phyloP scores from a whole-genome alignment of 2,329 filamentous ascomycete genomes.

The Neophaeococcomyces mojaviensis region DNA sequence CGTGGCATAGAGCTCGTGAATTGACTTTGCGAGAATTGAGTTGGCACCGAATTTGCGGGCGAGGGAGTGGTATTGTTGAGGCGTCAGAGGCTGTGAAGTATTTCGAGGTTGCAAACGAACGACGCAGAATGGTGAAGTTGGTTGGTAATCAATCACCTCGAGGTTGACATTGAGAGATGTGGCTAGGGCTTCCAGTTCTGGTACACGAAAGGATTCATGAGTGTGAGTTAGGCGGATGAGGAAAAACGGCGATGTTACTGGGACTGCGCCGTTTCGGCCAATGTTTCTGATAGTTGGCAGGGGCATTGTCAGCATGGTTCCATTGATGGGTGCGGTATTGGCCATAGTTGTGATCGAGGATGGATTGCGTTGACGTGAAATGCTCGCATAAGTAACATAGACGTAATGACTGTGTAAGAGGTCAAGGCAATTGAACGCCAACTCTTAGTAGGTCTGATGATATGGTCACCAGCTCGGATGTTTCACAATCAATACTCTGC shows the following conservation, averaged over 20 bases:
- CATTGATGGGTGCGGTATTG: too few species aligned
- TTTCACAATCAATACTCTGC: too few species aligned
- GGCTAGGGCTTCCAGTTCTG: conserved; percentile 70
- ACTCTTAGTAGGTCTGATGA: too few species aligned
- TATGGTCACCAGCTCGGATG: too few species aligned
- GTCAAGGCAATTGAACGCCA: too few species aligned
- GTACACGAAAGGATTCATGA: conserved; percentile 82
- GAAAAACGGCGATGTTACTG: conserved; percentile 37
- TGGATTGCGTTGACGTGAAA: too few species aligned
- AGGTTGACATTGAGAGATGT: conserved; percentile 60
- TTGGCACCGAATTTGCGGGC: conserved; percentile 63
- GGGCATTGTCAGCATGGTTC: too few species aligned
- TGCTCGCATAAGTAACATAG: too few species aligned
- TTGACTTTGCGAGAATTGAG: conserved; percentile 71
- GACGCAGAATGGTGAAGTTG: conserved; percentile 76
- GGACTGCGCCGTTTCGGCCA: too few species aligned
- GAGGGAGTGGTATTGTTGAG: conserved; percentile 30
- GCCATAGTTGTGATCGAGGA: too few species aligned
- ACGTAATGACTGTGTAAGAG: too few species aligned
- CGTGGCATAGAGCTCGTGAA: conserved; percentile 83
- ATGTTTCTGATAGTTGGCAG: too few species aligned
- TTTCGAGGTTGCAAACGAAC: conserved; percentile 46
- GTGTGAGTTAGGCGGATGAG: conserved; percentile 82
- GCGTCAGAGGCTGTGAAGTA: neutral
- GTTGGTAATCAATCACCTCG: conserved; percentile 65